Evolutionary conservation across 176 grass and related monocot genomes (phyloP).

Genomic region (Microstegium vimineum): DNA sequence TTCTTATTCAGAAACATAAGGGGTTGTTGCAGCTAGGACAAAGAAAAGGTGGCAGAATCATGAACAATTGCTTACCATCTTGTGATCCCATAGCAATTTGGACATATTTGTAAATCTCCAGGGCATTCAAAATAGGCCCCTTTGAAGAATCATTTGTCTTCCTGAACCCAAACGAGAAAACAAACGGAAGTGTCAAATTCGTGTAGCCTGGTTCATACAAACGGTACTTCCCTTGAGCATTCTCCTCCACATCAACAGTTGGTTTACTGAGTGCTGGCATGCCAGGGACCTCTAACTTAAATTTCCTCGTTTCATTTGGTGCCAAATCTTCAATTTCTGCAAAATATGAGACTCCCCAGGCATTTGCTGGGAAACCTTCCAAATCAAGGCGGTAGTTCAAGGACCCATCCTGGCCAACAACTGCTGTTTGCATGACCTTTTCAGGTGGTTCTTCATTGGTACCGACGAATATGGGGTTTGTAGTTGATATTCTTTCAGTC

Average conservation of each 20-base stretch:
- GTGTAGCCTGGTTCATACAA: constrained; percentile 76
- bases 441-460: constrained; percentile 53
- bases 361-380: constrained; percentile 88
- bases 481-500: constrained; percentile 69
- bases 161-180: constrained; percentile 66
- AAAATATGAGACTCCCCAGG: constrained; percentile 79
- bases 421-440: constrained; percentile 97
- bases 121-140: constrained; percentile 88
- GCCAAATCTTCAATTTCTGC: constrained; percentile 88
- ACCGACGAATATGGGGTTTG: constrained; percentile 52
- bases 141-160: constrained; percentile 80
- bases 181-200: constrained; percentile 73
- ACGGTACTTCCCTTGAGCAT: constrained; percentile 78
- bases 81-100: constrained; percentile 69
- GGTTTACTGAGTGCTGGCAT: constrained; percentile 65
- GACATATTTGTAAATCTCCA: constrained; percentile 87
- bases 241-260: constrained; percentile 80
- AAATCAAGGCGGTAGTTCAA: constrained; percentile 78
- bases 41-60: not conserved
- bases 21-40: not conserved
- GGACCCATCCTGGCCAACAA: constrained; percentile 78
- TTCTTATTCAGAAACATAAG: not conserved
- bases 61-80: constrained; percentile 67
- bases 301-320: constrained; percentile 72
- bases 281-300: constrained; percentile 72